phyloP scores from a whole-genome alignment of 306 rosid species.

The Coriaria nepalensis region DNA sequence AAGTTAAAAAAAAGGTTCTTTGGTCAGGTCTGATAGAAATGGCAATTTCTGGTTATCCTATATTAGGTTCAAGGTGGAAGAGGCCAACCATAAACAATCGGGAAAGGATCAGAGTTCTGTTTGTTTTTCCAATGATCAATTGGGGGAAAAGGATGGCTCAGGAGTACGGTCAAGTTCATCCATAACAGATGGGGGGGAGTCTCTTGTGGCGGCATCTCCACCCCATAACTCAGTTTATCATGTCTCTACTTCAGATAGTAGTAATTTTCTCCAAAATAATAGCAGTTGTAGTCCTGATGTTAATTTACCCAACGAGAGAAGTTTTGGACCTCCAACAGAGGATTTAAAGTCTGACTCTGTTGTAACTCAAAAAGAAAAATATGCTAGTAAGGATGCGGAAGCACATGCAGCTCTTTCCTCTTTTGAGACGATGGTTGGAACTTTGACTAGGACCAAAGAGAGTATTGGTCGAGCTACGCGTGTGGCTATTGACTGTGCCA shows the following conservation, averaged over 20 bases:
- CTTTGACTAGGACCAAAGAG: constrained; percentile 85
- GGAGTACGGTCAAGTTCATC: constrained; percentile 46
- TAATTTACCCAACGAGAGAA: constrained; percentile 37
- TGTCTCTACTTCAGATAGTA: constrained; percentile 59
- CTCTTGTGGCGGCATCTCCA: constrained; percentile 51
- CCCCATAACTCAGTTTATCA: constrained; percentile 38
- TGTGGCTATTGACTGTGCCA: constrained; percentile 85
- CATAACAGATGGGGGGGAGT: constrained; percentile 48
- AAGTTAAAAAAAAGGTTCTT: neutral
- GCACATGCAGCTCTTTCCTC: constrained; percentile 56
- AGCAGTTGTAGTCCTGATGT: constrained; percentile 78
- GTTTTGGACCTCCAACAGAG: constrained; percentile 24
- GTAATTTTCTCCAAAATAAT: constrained; percentile 51
- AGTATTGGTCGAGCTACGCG: constrained; percentile 96
- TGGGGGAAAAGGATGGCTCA: constrained; percentile 28
- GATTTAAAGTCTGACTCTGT: constrained; percentile 38
- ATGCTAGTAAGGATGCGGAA: constrained; percentile 46
- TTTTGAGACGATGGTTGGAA: constrained; percentile 69
- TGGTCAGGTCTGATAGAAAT: constrained; percentile 1
- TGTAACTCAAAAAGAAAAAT: constrained; percentile 40
- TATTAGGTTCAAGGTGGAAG: constrained; percentile 40
- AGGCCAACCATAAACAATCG: constrained; percentile 20
- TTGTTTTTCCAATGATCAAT: constrained; percentile 36
- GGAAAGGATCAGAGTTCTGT: constrained; percentile 33
- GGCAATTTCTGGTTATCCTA: constrained; percentile 9